Evolutionary conservation across 305 asterid genomes (phyloP).

Genomic region (Fraxinus nigra): DNA sequence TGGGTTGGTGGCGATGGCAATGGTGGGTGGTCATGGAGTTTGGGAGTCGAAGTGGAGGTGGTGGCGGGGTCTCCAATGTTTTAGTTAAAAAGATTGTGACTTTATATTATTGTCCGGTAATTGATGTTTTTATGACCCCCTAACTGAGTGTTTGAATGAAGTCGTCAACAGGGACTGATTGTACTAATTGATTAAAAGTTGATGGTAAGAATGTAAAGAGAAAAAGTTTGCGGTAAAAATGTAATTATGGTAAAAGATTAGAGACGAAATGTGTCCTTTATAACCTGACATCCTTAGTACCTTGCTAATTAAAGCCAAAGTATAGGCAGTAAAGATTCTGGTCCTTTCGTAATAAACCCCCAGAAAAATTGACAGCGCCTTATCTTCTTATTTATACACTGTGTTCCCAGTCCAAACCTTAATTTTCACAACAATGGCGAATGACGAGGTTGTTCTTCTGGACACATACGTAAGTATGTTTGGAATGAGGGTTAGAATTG

Average conservation of each 20-base stretch:
- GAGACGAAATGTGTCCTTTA: neutral
- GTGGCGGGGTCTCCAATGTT: neutral
- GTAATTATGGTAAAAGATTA: neutral
- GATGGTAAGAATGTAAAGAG: neutral
- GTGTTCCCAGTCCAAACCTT: neutral
- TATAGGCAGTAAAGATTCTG: neutral
- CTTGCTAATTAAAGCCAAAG: neutral
- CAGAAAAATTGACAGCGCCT: neutral
- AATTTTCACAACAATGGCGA: constrained; percentile 25
- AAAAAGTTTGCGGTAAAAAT: neutral
- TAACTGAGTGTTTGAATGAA: neutral
- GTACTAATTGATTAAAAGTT: neutral
- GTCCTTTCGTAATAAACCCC: neutral
- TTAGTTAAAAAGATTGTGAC: neutral
- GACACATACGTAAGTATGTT: constrained; percentile 37
- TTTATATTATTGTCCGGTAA: neutral
- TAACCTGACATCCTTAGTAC: neutral
- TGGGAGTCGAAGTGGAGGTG: neutral
- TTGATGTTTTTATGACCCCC: neutral
- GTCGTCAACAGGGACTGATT: neutral
- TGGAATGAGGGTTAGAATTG: constrained; percentile 49
- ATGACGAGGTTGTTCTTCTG: constrained; percentile 36
- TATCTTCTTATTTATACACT: neutral
- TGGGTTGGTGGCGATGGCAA: neutral
- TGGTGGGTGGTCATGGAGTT: neutral